Percentiles rank a stretch among this genome's conserved stretches.
These are phyloP conservation scores for Chalciporus piperatoides DNA, from an alignment of 1,284 basidiomycete genomes.

Conservation along the genomic window DNA sequence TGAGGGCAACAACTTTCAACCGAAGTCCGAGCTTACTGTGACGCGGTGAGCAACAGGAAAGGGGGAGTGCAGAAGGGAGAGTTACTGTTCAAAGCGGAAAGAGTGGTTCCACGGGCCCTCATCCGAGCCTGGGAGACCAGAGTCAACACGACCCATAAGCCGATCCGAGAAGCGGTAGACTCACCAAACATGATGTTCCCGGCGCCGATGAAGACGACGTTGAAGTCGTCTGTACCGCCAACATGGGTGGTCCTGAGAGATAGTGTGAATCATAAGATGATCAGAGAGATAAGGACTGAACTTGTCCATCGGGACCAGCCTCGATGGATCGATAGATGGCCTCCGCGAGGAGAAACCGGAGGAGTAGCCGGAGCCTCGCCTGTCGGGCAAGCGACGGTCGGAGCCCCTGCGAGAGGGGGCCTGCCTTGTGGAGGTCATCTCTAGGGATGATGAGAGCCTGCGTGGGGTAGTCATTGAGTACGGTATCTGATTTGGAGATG, in stretches of 20 bases:
- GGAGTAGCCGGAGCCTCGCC: constrained; percentile 42
- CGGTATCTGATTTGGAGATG: constrained; percentile 17
- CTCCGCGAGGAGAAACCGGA: constrained; percentile 51
- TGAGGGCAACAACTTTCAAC: constrained; percentile 92
- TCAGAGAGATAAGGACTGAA: constrained; percentile 31
- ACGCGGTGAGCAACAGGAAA: constrained; percentile 14
- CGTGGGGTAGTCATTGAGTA: constrained; percentile 17
- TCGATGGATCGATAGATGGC: constrained; percentile 70
- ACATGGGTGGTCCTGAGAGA: constrained; percentile 48
- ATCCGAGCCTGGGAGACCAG: constrained; percentile 55
- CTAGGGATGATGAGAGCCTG: constrained; percentile 32
- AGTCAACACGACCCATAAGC: constrained; percentile 10
- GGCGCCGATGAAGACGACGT: constrained; percentile 88
- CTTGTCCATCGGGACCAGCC: constrained; percentile 77
- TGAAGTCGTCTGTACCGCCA: constrained; percentile 69
- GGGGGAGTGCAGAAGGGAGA: constrained; percentile 3
- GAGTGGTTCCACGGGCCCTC: constrained; percentile 94
- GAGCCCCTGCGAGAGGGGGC: constrained; percentile 34
- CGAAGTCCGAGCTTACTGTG: constrained; percentile 91
- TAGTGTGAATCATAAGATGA: constrained; percentile 10
- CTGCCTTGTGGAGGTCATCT: constrained; percentile 33
- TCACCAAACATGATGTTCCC: constrained; percentile 94
- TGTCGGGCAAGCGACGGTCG: constrained; percentile 36
- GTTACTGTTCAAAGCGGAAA: constrained; percentile 89
- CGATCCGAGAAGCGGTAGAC: constrained; percentile 19